phyloP scores from a whole-genome alignment of 495 filamentous ascomycete species.

The Corynascus novoguineensis region DNA sequence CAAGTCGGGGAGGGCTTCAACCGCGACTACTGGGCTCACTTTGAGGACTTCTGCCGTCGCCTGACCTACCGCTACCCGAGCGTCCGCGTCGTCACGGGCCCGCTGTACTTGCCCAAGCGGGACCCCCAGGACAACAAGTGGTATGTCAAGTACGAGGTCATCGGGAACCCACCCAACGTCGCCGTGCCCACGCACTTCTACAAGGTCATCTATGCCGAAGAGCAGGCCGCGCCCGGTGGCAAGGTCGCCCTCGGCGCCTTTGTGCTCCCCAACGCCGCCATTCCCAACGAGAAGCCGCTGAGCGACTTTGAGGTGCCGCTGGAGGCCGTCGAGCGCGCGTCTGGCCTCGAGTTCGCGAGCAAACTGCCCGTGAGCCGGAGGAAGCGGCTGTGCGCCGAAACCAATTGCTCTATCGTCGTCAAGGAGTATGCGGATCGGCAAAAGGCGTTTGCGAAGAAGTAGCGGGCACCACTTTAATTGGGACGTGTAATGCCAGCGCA shows the following conservation, averaged over 20 bases:
- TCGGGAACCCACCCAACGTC: slow-evolving; percentile 87
- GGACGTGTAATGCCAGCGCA: neutral
- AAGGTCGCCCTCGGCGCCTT: slow-evolving; percentile 90
- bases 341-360: slow-evolving; percentile 81
- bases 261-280: slow-evolving; percentile 88
- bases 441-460: slow-evolving; percentile 47
- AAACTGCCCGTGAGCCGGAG: slow-evolving; percentile 67
- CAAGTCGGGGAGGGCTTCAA: slow-evolving; percentile 98
- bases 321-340: slow-evolving; percentile 85
- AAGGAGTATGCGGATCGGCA: slow-evolving; percentile 68
- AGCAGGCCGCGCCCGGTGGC: slow-evolving; percentile 42
- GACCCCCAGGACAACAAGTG: slow-evolving; percentile 82
- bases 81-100: slow-evolving; percentile 88
- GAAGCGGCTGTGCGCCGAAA: slow-evolving; percentile 79
- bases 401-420: slow-evolving; percentile 71
- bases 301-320: slow-evolving; percentile 90
- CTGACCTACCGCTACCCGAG: slow-evolving; percentile 74
- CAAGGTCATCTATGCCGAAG: slow-evolving; percentile 95
- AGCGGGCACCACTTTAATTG: neutral
- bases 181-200: slow-evolving; percentile 98
- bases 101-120: slow-evolving; percentile 79
- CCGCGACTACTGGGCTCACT: slow-evolving; percentile 97
- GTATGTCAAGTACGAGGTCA: slow-evolving; percentile 94
- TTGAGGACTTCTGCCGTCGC: slow-evolving; percentile 91
- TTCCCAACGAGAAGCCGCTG: slow-evolving; percentile 77